Base-by-base conservation (phyloP, 768 basidiomycete species). In the Scleroderma bovista region DNA sequence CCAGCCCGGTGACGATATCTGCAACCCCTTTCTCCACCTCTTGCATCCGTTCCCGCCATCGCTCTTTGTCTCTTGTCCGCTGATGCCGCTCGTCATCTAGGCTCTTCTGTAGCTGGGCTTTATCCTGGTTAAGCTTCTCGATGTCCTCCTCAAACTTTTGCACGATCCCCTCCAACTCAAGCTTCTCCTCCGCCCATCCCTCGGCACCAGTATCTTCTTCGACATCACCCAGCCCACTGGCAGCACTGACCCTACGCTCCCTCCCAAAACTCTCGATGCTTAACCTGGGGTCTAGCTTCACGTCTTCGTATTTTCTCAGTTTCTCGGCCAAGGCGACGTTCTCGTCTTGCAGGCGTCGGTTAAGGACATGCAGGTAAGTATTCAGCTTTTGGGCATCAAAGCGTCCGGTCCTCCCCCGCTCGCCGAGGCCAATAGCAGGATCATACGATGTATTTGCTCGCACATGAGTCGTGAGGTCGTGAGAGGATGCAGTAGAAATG, bases 361-460 rank as follows among this genome's bases (percentile, higher is more conserved):
- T 95, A 45, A 95, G 72, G 10, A 86, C 84, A 66, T 94, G 89
- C 60, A 95, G 66, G 64, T 95, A 94, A 11, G 77, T 75, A 52
- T 95, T 94, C 55, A 95, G 67, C 67, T 93, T 95, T 16, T 78
- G 77, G 2, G 87, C 87, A 63, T 94, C 90, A 68, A 93, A 93
- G 24, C 85, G 73, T 15, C 85, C 84, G 26, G 89, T 79, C 16
- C 83, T 86, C 22, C 78, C 80, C 22, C 78, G 78, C 6, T 77
- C 75, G 9, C 81, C 85, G 42, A 86, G 80, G 13, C 87, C 88
- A 62, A 89, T 81, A 2, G 83, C 79, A 22, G 88, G 88, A 59
- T 93, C 93, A 53, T 93, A 91, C 8, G 90, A 93, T 12, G 89
- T 88, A 60, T 95, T 94, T 49, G 81, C 86, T 9, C 88, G 80